These are phyloP conservation scores for Penicillium simplicissimum DNA, from an alignment of 495 filamentous ascomycete species.

Conservation along the genomic window DNA sequence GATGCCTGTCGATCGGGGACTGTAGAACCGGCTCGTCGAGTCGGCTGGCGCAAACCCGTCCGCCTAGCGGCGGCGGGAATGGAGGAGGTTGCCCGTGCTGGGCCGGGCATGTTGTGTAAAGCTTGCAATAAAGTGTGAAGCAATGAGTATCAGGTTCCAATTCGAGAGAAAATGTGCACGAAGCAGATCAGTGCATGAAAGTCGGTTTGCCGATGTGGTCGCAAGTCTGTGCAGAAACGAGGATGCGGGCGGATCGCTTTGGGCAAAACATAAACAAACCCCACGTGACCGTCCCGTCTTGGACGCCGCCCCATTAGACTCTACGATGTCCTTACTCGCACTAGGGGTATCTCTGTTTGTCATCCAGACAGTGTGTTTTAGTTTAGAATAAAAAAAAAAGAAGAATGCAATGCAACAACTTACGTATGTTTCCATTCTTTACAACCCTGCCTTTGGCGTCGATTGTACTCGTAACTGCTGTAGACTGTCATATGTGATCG, in stretches of 20 bases:
- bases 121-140: neutral
- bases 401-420: no score
- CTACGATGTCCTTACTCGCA: neutral
- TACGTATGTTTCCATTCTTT: no score
- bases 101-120: conserved; percentile 50
- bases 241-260: conserved; percentile 26
- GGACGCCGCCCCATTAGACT: neutral
- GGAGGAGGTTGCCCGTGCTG: conserved; percentile 53
- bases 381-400: no score
- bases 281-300: conserved; percentile 21
- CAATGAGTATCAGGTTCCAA: neutral
- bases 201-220: neutral
- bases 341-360: neutral
- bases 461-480: neutral
- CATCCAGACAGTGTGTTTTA: neutral
- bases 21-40: conserved; percentile 36
- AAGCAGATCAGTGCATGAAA: conserved; percentile 4
- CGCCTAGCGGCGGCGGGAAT: conserved; percentile 53
- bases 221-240: conserved; percentile 8
- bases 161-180: neutral
- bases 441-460: neutral
- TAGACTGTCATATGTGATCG: neutral
- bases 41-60: conserved; percentile 57
- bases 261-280: conserved; percentile 50
- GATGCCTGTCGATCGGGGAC: conserved; percentile 53